Evolutionary conservation across 2,329 filamentous ascomycete species (phyloP), one percentile per base, ranked within the genome.

Genomic region (Chaetomium globosum): DNA sequence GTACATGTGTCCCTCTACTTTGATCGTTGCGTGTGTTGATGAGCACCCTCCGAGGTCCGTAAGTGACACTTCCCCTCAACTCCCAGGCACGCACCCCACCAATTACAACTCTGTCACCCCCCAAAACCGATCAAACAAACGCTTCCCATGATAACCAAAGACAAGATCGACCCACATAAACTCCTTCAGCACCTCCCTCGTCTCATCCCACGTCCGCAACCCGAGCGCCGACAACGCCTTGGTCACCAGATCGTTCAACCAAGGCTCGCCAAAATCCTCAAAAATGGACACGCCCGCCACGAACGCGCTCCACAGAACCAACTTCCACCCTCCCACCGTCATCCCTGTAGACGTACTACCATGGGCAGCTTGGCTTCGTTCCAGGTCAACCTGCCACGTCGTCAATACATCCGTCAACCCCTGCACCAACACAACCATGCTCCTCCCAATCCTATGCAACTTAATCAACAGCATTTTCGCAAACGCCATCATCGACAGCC

Each of bases 81-180:
- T 10, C 33, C 33, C 1, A 10, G 33, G 12, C 12, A 36, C 33
- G 26, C 33, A 36, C 33, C 9, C 8, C 8, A 31, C 31, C 31
- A 31, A 5, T 2, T n/a, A n/a, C 6, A 19, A 7, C 16, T 19
- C 39, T 16, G 2, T 16, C 39, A 19, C 39, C 6, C 6, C 39
- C 16, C 28, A 53, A 16, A 6, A 31, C 9, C 19, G 54, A 31
- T 73, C 21, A 36, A 61, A 62, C 5, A 66, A 6, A n/a, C 19
- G 13, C 28, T 52, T 21, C 10, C 26, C 57, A 5, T 52, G 26
- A 19, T 63, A 12, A 39, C 67, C 65, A 26, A 67, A 61, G 2
- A 59, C 21, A 21, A 26, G 23, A 39, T 69, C 67, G 10, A 69
- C 61, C 67, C 67, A 69, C 13, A 69, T 30, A 31, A 67, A 69